Evolutionary conservation across 1,284 basidiomycete species (phyloP).

Genomic region (Cutaneotrichosporon spelunceum): DNA sequence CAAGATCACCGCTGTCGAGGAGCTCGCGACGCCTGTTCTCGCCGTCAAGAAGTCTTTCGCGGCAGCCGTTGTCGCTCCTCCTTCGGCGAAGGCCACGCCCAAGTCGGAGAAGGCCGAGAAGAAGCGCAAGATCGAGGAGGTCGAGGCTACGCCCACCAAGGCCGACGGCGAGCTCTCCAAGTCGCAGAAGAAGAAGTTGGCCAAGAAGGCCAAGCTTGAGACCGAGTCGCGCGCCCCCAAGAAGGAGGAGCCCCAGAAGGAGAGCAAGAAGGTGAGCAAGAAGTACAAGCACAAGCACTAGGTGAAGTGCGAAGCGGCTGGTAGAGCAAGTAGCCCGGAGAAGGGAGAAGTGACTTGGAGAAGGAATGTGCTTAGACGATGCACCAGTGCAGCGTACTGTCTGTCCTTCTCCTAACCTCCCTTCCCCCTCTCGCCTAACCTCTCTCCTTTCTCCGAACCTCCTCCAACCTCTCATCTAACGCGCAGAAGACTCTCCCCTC

Average conservation of each 20-base stretch:
- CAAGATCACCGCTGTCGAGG: constrained; percentile 43
- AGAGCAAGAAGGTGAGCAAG: constrained; percentile 27
- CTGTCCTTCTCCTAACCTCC: neutral
- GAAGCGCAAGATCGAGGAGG: constrained; percentile 25
- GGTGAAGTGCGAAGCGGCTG: too few species aligned
- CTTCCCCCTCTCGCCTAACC: neutral
- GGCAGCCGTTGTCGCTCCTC: constrained; percentile 14
- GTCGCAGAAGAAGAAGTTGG: constrained; percentile 51
- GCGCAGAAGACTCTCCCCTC: constrained; percentile 59
- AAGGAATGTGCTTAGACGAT: neutral
- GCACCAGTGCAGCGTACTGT: neutral
- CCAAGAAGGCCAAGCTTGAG: constrained; percentile 54
- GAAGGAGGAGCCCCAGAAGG: constrained; percentile 29
- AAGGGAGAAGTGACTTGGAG: neutral
- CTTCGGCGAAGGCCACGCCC: too few species aligned
- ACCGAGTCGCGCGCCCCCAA: constrained; percentile 45
- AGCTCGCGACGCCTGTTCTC: constrained; percentile 28
- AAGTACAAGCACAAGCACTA: neutral
- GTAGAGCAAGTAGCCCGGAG: too few species aligned
- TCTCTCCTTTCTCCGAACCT: too few species aligned
- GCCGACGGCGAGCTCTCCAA: constrained; percentile 34
- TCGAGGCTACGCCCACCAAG: constrained; percentile 15
- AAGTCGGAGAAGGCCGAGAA: neutral
- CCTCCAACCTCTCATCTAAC: neutral
- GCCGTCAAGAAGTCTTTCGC: constrained; percentile 11